Conservation (phyloP, 768 basidiomycete species). For the Boletales sp. region DNA sequence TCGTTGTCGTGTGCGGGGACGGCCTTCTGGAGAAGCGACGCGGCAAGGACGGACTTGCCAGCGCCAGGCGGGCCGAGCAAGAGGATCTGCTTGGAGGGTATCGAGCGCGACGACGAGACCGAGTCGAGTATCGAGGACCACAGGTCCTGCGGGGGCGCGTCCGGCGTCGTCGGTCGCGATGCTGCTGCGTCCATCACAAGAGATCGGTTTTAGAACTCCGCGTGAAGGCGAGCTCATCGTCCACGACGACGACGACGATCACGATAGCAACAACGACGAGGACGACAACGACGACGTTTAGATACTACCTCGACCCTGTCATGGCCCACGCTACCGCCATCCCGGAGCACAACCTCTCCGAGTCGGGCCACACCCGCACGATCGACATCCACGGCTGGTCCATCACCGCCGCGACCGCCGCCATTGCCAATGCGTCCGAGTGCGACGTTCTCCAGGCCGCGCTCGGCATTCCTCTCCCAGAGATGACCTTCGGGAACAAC, state of each 20-base stretch:
- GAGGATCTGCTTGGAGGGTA: constrained; percentile 84
- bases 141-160: constrained; percentile 72
- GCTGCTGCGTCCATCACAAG: constrained; percentile 25
- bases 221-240: constrained; percentile 1
- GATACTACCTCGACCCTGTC: too few species aligned
- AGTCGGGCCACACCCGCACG: constrained; percentile 64
- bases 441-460: constrained; percentile 63
- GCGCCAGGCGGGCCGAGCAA: constrained; percentile 76
- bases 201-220: constrained; percentile 25
- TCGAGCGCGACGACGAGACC: constrained; percentile 75
- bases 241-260: constrained; percentile 6
- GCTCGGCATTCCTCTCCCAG: constrained; percentile 81
- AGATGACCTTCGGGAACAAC: constrained; percentile 96
- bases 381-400: constrained; percentile 68
- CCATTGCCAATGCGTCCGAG: constrained; percentile 77
- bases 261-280: too few species aligned
- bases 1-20: constrained; percentile 48
- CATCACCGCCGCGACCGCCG: constrained; percentile 66
- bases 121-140: constrained; percentile 94
- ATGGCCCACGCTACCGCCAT: constrained; percentile 39
- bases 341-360: constrained; percentile 62
- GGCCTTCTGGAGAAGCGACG: constrained; percentile 69
- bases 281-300: constrained; percentile 21
- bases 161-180: constrained; percentile 65
- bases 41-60: constrained; percentile 74